Evolutionary conservation across 305 asterid genomes (phyloP).

Genomic region (Ajuga reptans): DNA sequence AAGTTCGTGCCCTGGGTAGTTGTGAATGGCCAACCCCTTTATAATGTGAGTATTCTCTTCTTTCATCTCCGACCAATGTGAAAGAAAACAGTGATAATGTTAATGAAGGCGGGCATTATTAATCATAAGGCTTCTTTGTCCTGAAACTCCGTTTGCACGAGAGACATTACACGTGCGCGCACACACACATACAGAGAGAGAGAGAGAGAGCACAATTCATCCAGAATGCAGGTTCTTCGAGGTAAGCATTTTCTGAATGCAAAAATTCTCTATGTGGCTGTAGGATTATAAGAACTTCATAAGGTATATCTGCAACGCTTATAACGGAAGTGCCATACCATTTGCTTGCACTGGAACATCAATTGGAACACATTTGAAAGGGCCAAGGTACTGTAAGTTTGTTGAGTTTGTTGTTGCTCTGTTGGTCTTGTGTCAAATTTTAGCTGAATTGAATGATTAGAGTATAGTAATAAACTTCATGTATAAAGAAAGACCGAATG

Average conservation of each 20-base stretch:
- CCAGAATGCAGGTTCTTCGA: neutral
- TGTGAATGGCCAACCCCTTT: constrained; percentile 78
- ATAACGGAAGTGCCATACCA: constrained; percentile 37
- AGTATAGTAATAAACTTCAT: neutral
- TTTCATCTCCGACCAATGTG: neutral
- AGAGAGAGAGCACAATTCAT: neutral
- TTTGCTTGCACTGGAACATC: constrained; percentile 32
- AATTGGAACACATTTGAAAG: constrained; percentile 23
- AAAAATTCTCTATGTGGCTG: constrained; percentile 1
- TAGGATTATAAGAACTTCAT: constrained; percentile 36
- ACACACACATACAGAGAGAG: neutral
- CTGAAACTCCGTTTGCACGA: too few species aligned
- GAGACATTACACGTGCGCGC: too few species aligned
- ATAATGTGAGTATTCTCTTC: constrained; percentile 53
- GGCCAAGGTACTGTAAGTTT: neutral
- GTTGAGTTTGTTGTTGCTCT: neutral
- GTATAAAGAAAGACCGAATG: neutral
- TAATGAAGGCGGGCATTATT: neutral
- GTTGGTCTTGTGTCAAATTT: neutral
- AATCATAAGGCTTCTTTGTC: neutral
- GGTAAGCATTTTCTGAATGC: neutral
- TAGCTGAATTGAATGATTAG: neutral
- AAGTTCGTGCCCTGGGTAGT: constrained; percentile 81
- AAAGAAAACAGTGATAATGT: neutral
- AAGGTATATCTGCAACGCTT: constrained; percentile 41